These are phyloP conservation scores for Cetradonia linearis DNA, from an alignment of 495 filamentous ascomycete genomes.

Conservation along the genomic window DNA sequence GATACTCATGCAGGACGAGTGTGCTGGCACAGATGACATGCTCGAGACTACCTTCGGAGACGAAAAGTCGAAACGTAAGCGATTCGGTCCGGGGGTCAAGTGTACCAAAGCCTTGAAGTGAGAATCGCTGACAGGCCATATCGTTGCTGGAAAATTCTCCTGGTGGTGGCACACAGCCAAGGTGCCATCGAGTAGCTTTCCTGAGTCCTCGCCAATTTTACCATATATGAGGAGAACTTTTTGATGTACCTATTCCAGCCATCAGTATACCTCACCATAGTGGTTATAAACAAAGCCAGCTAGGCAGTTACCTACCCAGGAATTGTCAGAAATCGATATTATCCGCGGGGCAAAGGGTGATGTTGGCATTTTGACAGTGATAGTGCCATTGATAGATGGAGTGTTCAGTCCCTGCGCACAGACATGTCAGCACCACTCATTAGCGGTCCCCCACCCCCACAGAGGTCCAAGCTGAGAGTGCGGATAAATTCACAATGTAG, in stretches of 20 bases:
- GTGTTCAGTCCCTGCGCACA: slow-evolving; percentile 29
- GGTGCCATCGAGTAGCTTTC: slow-evolving; percentile 64
- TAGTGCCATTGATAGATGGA: slow-evolving; percentile 43
- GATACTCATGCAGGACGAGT: slow-evolving; percentile 68
- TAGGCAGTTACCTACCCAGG: slow-evolving; percentile 53
- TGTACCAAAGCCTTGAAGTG: slow-evolving; percentile 85
- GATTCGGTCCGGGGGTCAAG: slow-evolving; percentile 79
- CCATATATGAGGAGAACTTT: slow-evolving; percentile 76
- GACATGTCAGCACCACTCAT: slow-evolving; percentile 44
- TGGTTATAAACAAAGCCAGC: not conserved
- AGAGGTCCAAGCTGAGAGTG: not conserved
- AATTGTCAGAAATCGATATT: slow-evolving; percentile 63
- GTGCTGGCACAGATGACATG: slow-evolving; percentile 55
- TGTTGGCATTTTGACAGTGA: slow-evolving; percentile 43
- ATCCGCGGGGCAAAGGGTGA: slow-evolving; percentile 74
- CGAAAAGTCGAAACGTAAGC: slow-evolving; percentile 72
- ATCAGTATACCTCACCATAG: slow-evolving; percentile 17
- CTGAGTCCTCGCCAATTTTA: slow-evolving; percentile 60
- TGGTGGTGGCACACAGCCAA: slow-evolving; percentile 73
- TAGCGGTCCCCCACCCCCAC: slow-evolving; percentile 25
- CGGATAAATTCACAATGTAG: slow-evolving; percentile 34
- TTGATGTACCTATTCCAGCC: slow-evolving; percentile 60
- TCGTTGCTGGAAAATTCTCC: slow-evolving; percentile 67
- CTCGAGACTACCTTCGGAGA: slow-evolving; percentile 68
- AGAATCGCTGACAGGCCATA: slow-evolving; percentile 77